Evolutionary conservation across 768 basidiomycete genomes (phyloP).

Genomic region (Lactifluus hygrophoroides): DNA sequence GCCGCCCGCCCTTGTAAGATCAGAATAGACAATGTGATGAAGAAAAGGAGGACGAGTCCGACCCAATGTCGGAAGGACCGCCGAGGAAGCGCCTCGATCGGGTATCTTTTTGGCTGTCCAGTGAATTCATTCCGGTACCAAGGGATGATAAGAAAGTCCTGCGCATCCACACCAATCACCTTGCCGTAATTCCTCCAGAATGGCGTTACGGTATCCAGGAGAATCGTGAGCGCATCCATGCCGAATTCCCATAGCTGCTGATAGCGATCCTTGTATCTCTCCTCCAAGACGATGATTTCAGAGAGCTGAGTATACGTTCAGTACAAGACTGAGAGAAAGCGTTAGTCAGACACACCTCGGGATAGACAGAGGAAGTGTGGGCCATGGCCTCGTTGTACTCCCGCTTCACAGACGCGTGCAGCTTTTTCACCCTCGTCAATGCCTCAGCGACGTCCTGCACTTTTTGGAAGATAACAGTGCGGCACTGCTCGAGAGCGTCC

Average conservation of each 20-base stretch:
- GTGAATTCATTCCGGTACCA: conserved; percentile 81
- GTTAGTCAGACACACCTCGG: conserved; percentile 43
- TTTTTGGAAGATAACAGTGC: conserved; percentile 36
- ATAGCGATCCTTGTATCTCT: conserved; percentile 72
- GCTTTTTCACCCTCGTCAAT: conserved; percentile 44
- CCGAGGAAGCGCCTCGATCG: conserved; percentile 45
- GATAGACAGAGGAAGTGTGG: conserved; percentile 68
- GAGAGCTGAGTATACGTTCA: conserved; percentile 43
- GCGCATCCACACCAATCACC: conserved; percentile 70
- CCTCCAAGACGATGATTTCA: conserved; percentile 59
- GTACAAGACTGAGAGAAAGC: neutral
- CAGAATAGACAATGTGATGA: conserved; percentile 39
- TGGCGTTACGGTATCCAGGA: conserved; percentile 69
- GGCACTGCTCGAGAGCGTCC: conserved; percentile 40
- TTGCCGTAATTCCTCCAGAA: conserved; percentile 79
- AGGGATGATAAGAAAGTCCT: conserved; percentile 75
- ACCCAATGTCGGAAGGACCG: conserved; percentile 66
- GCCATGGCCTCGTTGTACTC: conserved; percentile 58
- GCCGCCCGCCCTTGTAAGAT: conserved; percentile 54
- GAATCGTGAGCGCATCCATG: conserved; percentile 66
- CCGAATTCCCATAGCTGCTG: conserved; percentile 78
- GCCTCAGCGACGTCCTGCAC: conserved; percentile 42
- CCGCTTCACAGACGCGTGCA: conserved; percentile 49
- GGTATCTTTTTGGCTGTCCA: conserved; percentile 62
- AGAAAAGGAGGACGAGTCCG: conserved; percentile 45